Evolutionary conservation across 257 asterid genomes (phyloP).

Genomic region (Nicotiana otophora): DNA sequence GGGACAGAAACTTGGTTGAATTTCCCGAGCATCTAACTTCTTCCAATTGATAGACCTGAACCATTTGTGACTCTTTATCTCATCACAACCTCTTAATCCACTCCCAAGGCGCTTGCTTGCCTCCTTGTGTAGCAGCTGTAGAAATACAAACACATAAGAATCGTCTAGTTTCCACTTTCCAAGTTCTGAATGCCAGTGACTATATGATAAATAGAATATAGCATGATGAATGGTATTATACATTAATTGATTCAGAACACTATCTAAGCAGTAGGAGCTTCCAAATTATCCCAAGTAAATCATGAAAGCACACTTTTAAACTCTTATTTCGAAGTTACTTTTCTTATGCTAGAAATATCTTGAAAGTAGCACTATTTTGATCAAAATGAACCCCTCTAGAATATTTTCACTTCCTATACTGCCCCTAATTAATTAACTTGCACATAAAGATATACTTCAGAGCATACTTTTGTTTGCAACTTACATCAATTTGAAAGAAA

Average conservation of each 20-base stretch:
- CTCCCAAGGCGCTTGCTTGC: conserved; percentile 52
- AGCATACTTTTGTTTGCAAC: background rate
- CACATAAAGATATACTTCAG: background rate
- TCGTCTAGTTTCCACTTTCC: background rate
- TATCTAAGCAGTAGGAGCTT: background rate
- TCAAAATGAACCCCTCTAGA: background rate
- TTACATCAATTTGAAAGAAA: too few relatives aligned
- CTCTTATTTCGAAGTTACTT: too few relatives aligned
- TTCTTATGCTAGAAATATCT: too few relatives aligned
- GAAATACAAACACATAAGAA: conserved; percentile 8
- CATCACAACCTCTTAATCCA: conserved; percentile 46
- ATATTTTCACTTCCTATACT: background rate
- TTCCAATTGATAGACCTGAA: conserved; percentile 67
- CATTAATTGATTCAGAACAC: background rate
- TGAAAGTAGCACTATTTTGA: background rate
- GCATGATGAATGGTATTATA: background rate
- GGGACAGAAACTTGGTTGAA: conserved; percentile 68
- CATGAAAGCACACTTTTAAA: too few relatives aligned
- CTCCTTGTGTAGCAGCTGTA: conserved; percentile 68
- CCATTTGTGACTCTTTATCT: conserved; percentile 67
- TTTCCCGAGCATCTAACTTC: conserved; percentile 57
- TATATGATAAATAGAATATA: background rate
- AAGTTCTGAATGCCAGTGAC: background rate
- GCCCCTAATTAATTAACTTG: background rate
- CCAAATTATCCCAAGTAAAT: background rate